These are phyloP conservation scores for Calendula officinalis DNA, from an alignment of 129 eudicot genomes.

Conservation along the genomic window DNA sequence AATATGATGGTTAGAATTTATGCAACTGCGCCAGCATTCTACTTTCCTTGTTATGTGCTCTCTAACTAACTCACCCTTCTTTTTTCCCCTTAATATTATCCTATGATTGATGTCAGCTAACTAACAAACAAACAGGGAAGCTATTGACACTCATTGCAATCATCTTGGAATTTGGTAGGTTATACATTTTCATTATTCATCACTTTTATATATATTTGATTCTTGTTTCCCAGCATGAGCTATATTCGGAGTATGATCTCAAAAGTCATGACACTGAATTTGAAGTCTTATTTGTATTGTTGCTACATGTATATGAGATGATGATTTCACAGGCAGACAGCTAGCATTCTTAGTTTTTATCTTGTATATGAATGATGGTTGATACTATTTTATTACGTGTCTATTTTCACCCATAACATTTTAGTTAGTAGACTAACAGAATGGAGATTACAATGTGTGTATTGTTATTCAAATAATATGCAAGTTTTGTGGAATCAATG, in stretches of 20 bases:
- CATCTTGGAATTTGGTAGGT: constrained; percentile 82
- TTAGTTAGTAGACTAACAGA: too few relatives aligned
- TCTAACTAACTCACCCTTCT: constrained; percentile 9
- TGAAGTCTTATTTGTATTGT: constrained; percentile 30
- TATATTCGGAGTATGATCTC: constrained; percentile 90
- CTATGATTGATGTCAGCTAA: background rate
- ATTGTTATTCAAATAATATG: too few relatives aligned
- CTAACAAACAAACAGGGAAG: constrained; percentile 54
- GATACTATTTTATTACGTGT: background rate
- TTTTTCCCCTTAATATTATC: background rate
- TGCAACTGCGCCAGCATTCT: constrained; percentile 91
- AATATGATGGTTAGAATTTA: constrained; percentile 95
- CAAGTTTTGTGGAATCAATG: background rate
- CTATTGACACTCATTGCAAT: constrained; percentile 86
- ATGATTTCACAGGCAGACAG: background rate
- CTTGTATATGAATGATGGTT: too few relatives aligned
- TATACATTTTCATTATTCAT: background rate
- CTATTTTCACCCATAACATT: too few relatives aligned
- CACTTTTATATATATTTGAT: background rate
- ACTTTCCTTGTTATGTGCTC: constrained; percentile 84
- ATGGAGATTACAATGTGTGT: too few relatives aligned
- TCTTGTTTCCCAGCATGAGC: constrained; percentile 50
- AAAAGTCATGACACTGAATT: constrained; percentile 84
- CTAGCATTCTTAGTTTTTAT: too few relatives aligned
- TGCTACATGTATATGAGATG: constrained; percentile 28